A percentile compares a stretch with the other conserved stretches of the same genome.
These are phyloP conservation scores for Lachancea cidri DNA, from an alignment of 805 yeast species.

Conservation along the genomic window DNA sequence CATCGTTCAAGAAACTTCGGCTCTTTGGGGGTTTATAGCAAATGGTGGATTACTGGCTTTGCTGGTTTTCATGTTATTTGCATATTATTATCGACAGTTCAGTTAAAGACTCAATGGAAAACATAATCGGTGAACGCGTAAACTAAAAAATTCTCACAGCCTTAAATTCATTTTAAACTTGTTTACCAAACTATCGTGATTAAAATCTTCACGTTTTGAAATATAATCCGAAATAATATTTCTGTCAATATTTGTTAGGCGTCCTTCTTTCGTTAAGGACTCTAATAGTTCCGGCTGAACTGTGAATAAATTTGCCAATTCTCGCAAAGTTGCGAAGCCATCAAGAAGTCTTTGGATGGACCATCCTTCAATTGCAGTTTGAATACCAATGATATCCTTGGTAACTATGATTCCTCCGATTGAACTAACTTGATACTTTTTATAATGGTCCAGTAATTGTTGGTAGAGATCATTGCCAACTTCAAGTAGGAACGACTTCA, in stretches of 20 bases:
- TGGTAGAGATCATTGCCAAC: constrained; percentile 56
- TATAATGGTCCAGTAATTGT: constrained; percentile 63
- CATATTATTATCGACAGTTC: constrained; percentile 1
- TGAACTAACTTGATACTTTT: constrained; percentile 68
- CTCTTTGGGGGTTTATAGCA: neutral
- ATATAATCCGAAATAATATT: constrained; percentile 60
- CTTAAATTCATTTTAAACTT: constrained; percentile 8
- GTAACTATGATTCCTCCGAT: constrained; percentile 81
- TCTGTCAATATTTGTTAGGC: constrained; percentile 59
- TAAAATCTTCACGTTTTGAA: constrained; percentile 64
- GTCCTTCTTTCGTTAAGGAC: constrained; percentile 78
- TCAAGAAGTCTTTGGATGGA: constrained; percentile 53
- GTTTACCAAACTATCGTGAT: constrained; percentile 33
- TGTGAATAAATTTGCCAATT: constrained; percentile 77
- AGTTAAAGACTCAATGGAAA: too few species aligned
- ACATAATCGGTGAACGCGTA: too few species aligned
- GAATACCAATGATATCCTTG: constrained; percentile 75
- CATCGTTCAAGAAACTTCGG: neutral
- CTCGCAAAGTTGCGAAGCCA: constrained; percentile 65
- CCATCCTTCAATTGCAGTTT: constrained; percentile 65
- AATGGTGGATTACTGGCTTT: constrained; percentile 3
- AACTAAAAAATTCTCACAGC: too few species aligned
- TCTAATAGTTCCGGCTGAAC: constrained; percentile 76
- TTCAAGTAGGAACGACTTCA: constrained; percentile 45
- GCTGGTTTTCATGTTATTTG: constrained; percentile 4